phyloP scores from a whole-genome alignment of 2,329 filamentous ascomycete species.

The Ceratocystis ficicola region DNA sequence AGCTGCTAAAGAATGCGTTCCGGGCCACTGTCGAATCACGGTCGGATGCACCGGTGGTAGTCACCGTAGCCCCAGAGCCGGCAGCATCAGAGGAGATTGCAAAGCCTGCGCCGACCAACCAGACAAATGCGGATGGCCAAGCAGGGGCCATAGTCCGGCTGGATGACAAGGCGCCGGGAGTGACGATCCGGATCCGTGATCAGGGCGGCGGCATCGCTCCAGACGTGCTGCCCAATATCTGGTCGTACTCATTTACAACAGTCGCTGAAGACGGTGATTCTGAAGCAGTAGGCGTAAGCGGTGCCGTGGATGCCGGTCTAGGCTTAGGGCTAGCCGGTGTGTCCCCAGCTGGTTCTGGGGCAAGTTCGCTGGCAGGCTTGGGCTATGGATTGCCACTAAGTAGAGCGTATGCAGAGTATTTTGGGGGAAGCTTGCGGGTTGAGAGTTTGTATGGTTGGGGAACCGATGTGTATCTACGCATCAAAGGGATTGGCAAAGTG shows the following conservation, averaged over 20 bases:
- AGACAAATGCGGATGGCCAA: conserved; percentile 8
- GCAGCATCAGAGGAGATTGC: neutral
- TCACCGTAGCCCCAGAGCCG: conserved; percentile 72
- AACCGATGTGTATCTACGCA: conserved; percentile 53
- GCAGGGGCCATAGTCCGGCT: conserved; percentile 39
- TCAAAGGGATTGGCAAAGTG: conserved; percentile 51
- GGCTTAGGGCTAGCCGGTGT: conserved; percentile 33
- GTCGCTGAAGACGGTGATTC: conserved; percentile 51
- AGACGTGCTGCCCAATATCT: conserved; percentile 73
- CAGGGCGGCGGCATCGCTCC: conserved; percentile 87
- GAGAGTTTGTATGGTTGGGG: conserved; percentile 94
- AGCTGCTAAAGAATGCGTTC: conserved; percentile 94
- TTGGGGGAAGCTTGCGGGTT: conserved; percentile 88
- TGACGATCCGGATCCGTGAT: conserved; percentile 91
- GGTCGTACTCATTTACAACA: conserved; percentile 96
- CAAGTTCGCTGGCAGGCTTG: conserved; percentile 78
- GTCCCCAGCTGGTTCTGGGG: conserved; percentile 43
- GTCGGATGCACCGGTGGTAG: conserved; percentile 67
- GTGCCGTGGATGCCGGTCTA: conserved; percentile 55
- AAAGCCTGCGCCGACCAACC: no score
- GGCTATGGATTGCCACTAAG: conserved; percentile 87
- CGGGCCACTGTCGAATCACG: conserved; percentile 78
- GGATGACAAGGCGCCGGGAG: conserved; percentile 60
- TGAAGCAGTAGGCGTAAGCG: conserved; percentile 20
- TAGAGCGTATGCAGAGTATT: conserved; percentile 93